Percentiles rank a stretch among this genome's conserved stretches.
Evolutionary conservation across 257 asterid species (phyloP).

Genomic region (Ilex aquifolium): DNA sequence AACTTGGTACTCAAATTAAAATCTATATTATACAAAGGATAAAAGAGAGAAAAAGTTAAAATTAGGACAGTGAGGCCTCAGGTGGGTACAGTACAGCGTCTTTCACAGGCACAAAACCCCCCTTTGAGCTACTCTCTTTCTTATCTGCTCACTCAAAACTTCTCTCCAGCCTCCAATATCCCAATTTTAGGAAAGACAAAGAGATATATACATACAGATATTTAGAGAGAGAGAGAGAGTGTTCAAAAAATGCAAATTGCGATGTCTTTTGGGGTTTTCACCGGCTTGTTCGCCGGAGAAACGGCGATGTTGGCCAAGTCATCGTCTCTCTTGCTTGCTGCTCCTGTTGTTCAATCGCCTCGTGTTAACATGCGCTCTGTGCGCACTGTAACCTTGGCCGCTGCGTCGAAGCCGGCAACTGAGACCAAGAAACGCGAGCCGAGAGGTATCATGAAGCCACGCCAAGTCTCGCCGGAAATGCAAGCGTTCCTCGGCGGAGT

Average conservation of each 20-base stretch:
- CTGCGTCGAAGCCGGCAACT: slow-evolving; percentile 5
- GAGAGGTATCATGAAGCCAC: slow-evolving; percentile 22
- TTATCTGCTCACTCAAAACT: too few species aligned
- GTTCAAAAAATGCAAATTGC: neutral
- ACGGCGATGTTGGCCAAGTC: neutral
- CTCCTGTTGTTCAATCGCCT: neutral
- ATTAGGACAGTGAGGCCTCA: too few species aligned
- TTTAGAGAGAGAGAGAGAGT: too few species aligned
- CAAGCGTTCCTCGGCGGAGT: slow-evolving; percentile 12
- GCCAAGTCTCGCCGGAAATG: slow-evolving; percentile 22
- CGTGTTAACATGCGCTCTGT: neutral
- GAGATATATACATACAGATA: too few species aligned
- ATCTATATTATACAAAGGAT: too few species aligned
- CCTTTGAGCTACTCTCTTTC: too few species aligned
- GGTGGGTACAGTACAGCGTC: too few species aligned
- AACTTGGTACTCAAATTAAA: too few species aligned
- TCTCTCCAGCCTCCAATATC: too few species aligned
- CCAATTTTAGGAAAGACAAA: too few species aligned
- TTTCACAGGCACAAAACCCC: too few species aligned
- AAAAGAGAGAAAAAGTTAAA: too few species aligned
- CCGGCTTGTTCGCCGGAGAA: neutral
- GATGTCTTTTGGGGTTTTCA: neutral
- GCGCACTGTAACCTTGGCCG: neutral
- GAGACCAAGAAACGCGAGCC: slow-evolving; percentile 16
- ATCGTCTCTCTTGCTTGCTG: neutral